phyloP scores from a whole-genome alignment of 371 early-diverging fungal species.

The Fennellomyces sp. region DNA sequence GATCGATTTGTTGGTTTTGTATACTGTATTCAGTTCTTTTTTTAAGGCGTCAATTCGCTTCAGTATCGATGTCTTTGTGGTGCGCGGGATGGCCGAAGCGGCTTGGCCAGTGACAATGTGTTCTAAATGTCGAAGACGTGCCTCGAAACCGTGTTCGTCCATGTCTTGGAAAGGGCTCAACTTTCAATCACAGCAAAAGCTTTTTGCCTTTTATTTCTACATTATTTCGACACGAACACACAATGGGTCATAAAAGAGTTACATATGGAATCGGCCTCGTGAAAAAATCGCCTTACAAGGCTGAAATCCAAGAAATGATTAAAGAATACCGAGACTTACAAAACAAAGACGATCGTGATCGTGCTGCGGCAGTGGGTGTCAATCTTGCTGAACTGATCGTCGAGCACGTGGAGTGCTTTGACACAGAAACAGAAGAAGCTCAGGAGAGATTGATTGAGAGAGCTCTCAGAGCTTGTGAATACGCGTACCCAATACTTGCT shows the following conservation, averaged over 20 bases:
- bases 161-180: constrained; percentile 12
- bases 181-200: too few relatives aligned
- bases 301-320: constrained; percentile 19
- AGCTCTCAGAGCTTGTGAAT: too few relatives aligned
- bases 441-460: too few relatives aligned
- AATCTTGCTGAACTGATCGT: constrained; percentile 25
- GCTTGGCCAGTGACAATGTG: constrained; percentile 37
- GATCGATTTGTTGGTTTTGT: constrained; percentile 44
- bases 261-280: constrained; percentile 35
- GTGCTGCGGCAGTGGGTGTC: constrained; percentile 18
- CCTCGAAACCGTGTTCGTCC: constrained; percentile 51
- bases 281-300: constrained; percentile 14
- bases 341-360: neutral
- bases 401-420: constrained; percentile 25
- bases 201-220: neutral
- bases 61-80: constrained; percentile 8
- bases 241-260: too few relatives aligned
- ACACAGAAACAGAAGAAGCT: too few relatives aligned
- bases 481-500: too few relatives aligned
- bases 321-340: neutral
- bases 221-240: too few relatives aligned
- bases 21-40: constrained; percentile 34
- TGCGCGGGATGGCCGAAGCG: constrained; percentile 6
- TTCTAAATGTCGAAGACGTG: constrained; percentile 48
- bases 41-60: constrained; percentile 27